Evolutionary conservation across 1,139 yeast species (phyloP).

Genomic region (Candida sp.): DNA sequence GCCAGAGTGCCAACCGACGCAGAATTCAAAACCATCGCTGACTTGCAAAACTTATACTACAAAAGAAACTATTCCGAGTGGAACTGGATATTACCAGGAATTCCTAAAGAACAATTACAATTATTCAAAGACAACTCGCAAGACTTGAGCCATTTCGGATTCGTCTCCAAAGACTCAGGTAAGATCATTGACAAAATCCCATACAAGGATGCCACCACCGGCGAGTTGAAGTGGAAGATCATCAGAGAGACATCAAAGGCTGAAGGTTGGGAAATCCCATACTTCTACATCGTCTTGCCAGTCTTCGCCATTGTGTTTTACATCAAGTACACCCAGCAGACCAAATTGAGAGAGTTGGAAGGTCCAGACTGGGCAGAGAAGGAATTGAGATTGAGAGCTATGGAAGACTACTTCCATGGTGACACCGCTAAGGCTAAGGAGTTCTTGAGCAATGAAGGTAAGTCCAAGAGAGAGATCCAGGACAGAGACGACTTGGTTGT

Average conservation of each 20-base stretch:
- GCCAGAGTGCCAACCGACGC: constrained; percentile 72
- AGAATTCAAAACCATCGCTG: constrained; percentile 78
- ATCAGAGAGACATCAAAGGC: constrained; percentile 74
- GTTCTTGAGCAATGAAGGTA: constrained; percentile 59
- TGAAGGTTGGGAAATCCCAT: constrained; percentile 88
- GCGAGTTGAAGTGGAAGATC: constrained; percentile 80
- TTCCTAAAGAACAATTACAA: constrained; percentile 57
- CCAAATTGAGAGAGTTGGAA: constrained; percentile 45
- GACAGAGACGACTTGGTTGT: constrained; percentile 81
- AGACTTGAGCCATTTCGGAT: constrained; percentile 64
- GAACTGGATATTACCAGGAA: constrained; percentile 62
- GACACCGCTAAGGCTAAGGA: constrained; percentile 62
- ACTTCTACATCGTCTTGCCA: constrained; percentile 76
- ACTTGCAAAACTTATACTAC: constrained; percentile 65
- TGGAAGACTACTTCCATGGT: constrained; percentile 65
- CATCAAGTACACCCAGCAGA: constrained; percentile 50
- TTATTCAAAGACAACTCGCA: constrained; percentile 66
- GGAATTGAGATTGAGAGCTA: constrained; percentile 82
- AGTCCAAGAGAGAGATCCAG: constrained; percentile 61
- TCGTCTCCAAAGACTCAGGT: constrained; percentile 64
- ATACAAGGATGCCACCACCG: constrained; percentile 77
- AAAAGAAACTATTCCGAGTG: constrained; percentile 63
- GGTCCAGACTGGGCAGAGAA: constrained; percentile 84
- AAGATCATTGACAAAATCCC: constrained; percentile 85
- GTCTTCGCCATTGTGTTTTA: constrained; percentile 46